A percentile compares a stretch with the other conserved stretches of the same genome.
These are phyloP conservation scores for Perkinsus olseni DNA, from an alignment of 169 alveolate species.

Conservation along the genomic window DNA sequence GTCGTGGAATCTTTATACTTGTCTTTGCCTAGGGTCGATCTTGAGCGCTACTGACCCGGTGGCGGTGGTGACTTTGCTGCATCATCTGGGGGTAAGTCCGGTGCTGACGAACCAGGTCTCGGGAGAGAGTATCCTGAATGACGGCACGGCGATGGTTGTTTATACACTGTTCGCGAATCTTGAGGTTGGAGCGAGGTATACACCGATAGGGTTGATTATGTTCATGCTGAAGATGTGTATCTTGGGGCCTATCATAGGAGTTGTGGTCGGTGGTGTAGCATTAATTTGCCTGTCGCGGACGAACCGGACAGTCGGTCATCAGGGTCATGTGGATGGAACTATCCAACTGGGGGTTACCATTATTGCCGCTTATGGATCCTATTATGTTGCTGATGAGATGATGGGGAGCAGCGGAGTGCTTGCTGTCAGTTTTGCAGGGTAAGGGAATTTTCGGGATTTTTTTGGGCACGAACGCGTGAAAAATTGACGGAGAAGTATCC, in stretches of 20 bases:
- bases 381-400: not conserved
- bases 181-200: not conserved
- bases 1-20: not conserved
- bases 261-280: not conserved
- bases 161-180: not conserved
- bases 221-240: not conserved
- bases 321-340: not conserved
- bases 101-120: not conserved
- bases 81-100: not conserved
- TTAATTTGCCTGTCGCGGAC: not conserved
- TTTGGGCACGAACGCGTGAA: too few species aligned
- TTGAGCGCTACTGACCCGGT: not conserved
- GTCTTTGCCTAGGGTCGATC: not conserved
- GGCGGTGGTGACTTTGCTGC: not conserved
- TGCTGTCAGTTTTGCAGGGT: not conserved
- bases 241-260: not conserved
- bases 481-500: too few species aligned
- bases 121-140: not conserved
- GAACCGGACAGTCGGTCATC: not conserved
- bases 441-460: too few species aligned
- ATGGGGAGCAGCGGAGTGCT: not conserved
- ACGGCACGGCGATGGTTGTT: not conserved
- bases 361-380: not conserved
- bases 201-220: not conserved
- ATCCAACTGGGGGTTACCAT: not conserved